These are phyloP conservation scores for Pezicula radicicola DNA, from an alignment of 2,329 filamentous ascomycete genomes.

Conservation along the genomic window DNA sequence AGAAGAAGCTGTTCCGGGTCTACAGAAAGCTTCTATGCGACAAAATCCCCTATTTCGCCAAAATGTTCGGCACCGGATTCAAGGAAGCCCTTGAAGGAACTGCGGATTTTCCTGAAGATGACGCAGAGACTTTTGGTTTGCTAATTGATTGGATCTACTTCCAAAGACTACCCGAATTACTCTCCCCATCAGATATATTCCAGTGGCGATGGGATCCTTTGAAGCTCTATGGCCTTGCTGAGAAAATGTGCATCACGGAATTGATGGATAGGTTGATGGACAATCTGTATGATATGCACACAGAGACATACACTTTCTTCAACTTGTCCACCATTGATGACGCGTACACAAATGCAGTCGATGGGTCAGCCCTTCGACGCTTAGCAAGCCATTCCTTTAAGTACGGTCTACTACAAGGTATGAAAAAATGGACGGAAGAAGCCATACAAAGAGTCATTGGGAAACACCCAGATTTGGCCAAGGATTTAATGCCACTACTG, in stretches of 20 bases:
- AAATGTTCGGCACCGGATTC: conserved; percentile 11
- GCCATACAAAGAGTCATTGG: too few species aligned
- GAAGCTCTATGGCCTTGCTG: neutral
- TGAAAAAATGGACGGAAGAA: too few species aligned
- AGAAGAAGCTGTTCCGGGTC: conserved; percentile 1
- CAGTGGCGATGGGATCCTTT: neutral
- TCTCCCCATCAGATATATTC: too few species aligned
- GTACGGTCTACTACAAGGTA: too few species aligned
- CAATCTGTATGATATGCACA: neutral
- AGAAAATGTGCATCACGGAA: neutral
- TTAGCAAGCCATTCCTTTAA: too few species aligned
- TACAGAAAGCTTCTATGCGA: conserved; percentile 9
- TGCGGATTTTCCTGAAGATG: conserved; percentile 10
- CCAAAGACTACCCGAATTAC: neutral
- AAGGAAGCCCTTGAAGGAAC: neutral
- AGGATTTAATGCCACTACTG: too few species aligned
- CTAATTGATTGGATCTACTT: conserved; percentile 10
- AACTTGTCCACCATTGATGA: too few species aligned
- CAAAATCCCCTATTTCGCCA: conserved; percentile 14
- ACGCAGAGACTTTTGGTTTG: conserved; percentile 4
- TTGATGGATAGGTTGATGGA: neutral
- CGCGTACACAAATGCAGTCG: too few species aligned
- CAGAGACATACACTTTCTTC: neutral
- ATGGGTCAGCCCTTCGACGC: too few species aligned
- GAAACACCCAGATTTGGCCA: too few species aligned